Evolutionary conservation across 495 filamentous ascomycete genomes (phyloP), one percentile per base, ranked within the genome.

Genomic region (Coniosporium apollinis): DNA sequence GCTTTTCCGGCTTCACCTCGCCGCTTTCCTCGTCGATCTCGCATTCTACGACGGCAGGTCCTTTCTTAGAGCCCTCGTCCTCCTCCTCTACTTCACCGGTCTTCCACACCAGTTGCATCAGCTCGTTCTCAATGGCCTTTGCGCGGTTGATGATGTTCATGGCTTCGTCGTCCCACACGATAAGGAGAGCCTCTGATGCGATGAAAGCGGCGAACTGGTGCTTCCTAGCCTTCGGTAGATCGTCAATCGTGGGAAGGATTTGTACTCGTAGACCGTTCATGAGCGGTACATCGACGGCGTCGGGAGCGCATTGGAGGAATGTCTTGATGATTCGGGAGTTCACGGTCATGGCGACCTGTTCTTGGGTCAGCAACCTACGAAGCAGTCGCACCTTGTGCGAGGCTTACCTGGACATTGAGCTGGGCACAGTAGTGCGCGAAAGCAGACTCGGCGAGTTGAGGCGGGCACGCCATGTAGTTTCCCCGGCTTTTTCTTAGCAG

Each of bases 141-240:
- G 78, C 78, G 34, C 78, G 58, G 33, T 62, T 43, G 11, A 82
- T 66, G 18, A 83, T 56, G 42, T 82, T 71, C 25, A 74, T 57
- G 0, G 79, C 67, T 32, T 83, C 78, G 39, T 83, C 78, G 34
- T 83, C 78, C 78, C 78, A 83, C 4, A 83, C 78, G 0, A 83
- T 62, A 2, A 83, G 53, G 13, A 82, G 49, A 3, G 64, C 62
- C 32, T 78, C 75, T 13, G 67, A 69, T 3, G 75, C 76, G 25
- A 83, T 66, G 45, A 83, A 83, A 34, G 78, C 78, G 18, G 78
- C 79, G 33, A 79, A 82, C 49, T 83, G 78, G 51, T 78, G 67
- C 46, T 79, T 82, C 38, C 75, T 59, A 10, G 75, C 77, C 24
- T 68, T 59, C 2, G 71, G 61, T 22, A 83, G 59, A 48, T 80